Conservation (phyloP, 192 early-diverging fungal genomes). For the Gryganskiella cystojenkinii region DNA sequence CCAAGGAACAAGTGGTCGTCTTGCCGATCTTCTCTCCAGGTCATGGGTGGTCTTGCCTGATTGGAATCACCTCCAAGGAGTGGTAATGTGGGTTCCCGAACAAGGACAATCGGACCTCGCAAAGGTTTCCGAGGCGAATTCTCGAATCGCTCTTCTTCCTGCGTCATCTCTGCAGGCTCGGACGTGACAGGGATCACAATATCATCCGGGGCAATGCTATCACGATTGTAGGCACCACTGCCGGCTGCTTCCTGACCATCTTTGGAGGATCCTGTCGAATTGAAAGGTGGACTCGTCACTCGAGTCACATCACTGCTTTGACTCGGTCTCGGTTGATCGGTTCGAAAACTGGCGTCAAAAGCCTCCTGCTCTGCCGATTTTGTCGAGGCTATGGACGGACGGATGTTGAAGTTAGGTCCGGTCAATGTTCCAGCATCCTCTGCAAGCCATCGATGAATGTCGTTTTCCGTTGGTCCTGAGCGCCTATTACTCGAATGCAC, state of each 20-base stretch:
- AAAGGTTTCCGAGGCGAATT: too few relatives aligned
- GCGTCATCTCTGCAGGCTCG: slow-evolving; percentile 17
- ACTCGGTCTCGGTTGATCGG: not conserved
- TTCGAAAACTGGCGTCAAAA: not conserved
- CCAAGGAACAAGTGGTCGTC: slow-evolving; percentile 16
- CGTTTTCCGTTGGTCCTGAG: slow-evolving; percentile 31
- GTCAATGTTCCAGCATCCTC: slow-evolving; percentile 31
- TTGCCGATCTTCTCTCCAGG: not conserved
- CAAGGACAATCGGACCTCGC: too few relatives aligned
- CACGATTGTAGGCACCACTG: not conserved
- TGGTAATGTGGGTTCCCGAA: slow-evolving; percentile 15
- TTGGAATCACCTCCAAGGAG: not conserved
- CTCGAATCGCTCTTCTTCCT: not conserved
- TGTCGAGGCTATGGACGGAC: too few relatives aligned
- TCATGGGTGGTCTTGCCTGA: not conserved
- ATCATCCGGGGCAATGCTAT: slow-evolving; percentile 29
- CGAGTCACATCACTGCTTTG: slow-evolving; percentile 8
- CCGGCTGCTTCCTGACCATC: not conserved
- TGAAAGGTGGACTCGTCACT: slow-evolving; percentile 1
- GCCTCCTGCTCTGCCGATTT: not conserved
- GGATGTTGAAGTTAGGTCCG: slow-evolving; percentile 21
- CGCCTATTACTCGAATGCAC: not conserved
- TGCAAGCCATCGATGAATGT: slow-evolving; percentile 43
- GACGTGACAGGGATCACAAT: not conserved
- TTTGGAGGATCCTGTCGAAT: not conserved